Conservation (phyloP, 768 basidiomycete genomes). For the Punctularia strigosozonata region DNA sequence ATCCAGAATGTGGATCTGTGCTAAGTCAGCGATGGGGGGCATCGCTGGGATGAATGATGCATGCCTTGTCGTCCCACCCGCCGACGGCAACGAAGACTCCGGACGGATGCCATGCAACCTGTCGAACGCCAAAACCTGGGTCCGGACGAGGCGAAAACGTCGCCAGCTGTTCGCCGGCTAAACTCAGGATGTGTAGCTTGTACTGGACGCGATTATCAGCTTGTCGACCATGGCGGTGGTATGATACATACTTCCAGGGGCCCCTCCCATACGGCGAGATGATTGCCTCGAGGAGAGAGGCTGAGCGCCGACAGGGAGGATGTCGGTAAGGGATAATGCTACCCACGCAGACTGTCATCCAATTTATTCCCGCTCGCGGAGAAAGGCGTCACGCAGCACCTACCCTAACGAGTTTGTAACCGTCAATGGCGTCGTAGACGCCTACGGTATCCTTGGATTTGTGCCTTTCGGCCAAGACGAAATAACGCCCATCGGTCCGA, state of each 20-base stretch:
- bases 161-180: constrained; percentile 51
- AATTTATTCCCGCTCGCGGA: too few relatives aligned
- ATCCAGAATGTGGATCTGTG: constrained; percentile 65
- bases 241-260: constrained; percentile 53
- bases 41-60: constrained; percentile 3
- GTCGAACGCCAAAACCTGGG: constrained; percentile 75
- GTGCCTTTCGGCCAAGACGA: constrained; percentile 80
- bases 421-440: constrained; percentile 64
- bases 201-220: constrained; percentile 33
- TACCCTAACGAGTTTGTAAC: constrained; percentile 67
- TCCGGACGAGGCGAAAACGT: constrained; percentile 65
- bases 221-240: not conserved
- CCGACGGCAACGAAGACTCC: constrained; percentile 72
- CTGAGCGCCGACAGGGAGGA: constrained; percentile 56
- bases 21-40: too few relatives aligned
- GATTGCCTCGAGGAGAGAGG: constrained; percentile 65
- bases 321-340: constrained; percentile 84
- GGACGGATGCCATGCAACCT: constrained; percentile 76
- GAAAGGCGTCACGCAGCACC: too few relatives aligned
- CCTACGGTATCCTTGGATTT: constrained; percentile 83
- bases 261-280: constrained; percentile 77
- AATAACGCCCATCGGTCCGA: constrained; percentile 70
- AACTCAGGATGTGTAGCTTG: constrained; percentile 58
- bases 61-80: constrained; percentile 84
- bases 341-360: constrained; percentile 5